These are phyloP conservation scores for Marasmius oreades DNA, from an alignment of 1,284 basidiomycete genomes.

Conservation along the genomic window DNA sequence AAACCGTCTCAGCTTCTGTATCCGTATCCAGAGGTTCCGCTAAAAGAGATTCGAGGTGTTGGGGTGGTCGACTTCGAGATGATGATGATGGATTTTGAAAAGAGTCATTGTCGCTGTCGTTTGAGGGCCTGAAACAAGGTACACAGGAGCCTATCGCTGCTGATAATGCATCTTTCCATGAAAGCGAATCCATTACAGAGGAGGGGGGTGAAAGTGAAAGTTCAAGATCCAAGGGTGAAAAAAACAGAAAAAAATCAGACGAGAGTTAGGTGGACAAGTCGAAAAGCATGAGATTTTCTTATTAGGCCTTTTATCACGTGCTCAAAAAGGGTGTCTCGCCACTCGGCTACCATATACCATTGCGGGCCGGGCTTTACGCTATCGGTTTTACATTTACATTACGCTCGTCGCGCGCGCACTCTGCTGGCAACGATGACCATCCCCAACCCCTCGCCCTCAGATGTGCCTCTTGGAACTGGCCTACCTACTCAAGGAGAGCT, in stretches of 20 bases:
- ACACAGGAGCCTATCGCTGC: conserved; percentile 57
- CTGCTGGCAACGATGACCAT: not conserved
- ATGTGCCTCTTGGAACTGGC: conserved; percentile 47
- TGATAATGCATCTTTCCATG: conserved; percentile 57
- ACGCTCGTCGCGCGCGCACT: too few relatives aligned
- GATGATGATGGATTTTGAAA: conserved; percentile 16
- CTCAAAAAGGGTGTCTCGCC: too few relatives aligned
- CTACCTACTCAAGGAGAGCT: conserved; percentile 67
- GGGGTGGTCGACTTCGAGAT: conserved; percentile 22
- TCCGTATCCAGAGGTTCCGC: conserved; percentile 40
- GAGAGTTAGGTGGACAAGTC: not conserved
- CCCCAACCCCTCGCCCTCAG: not conserved
- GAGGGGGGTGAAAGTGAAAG: too few relatives aligned
- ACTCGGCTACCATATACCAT: too few relatives aligned
- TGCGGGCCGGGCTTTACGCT: too few relatives aligned
- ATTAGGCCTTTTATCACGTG: too few relatives aligned
- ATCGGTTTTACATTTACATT: too few relatives aligned
- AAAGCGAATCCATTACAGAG: conserved; percentile 46
- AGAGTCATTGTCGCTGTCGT: conserved; percentile 20
- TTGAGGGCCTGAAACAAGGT: conserved; percentile 42
- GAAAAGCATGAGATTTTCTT: not conserved
- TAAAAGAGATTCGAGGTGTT: conserved; percentile 52
- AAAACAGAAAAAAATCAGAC: not conserved
- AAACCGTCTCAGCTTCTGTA: conserved; percentile 56
- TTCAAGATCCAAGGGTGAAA: not conserved